A percentile compares a stretch with the other conserved stretches of the same genome.
Evolutionary conservation across 495 filamentous ascomycete genomes (phyloP).

Genomic region (Annulohypoxylon stygium): DNA sequence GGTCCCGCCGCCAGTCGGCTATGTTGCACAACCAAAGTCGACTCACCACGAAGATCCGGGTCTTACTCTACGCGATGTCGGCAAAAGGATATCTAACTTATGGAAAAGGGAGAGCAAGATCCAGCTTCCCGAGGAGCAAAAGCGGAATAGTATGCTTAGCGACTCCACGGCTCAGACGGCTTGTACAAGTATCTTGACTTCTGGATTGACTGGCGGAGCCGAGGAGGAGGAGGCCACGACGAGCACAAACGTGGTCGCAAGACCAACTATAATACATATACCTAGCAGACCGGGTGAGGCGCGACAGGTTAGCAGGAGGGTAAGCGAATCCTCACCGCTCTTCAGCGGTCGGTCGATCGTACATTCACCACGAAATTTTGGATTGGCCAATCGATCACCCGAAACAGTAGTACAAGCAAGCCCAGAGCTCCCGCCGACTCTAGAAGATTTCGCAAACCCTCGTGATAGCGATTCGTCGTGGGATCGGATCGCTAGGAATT

Average conservation of each 20-base stretch:
- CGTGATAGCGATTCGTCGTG: slow-evolving; percentile 35
- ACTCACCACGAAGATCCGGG: slow-evolving; percentile 33
- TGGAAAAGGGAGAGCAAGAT: slow-evolving; percentile 45
- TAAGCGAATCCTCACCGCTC: slow-evolving; percentile 36
- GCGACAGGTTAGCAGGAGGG: slow-evolving; percentile 45
- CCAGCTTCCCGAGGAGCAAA: slow-evolving; percentile 16
- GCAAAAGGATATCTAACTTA: slow-evolving; percentile 44
- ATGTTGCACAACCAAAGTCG: slow-evolving; percentile 28
- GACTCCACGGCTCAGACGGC: slow-evolving; percentile 43
- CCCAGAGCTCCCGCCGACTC: slow-evolving; percentile 16
- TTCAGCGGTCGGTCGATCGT: slow-evolving; percentile 42
- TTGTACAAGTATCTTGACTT: slow-evolving; percentile 49
- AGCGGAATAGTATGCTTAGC: slow-evolving; percentile 43
- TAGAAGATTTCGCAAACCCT: slow-evolving; percentile 13
- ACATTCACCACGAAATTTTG: slow-evolving; percentile 41
- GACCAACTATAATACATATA: slow-evolving; percentile 52
- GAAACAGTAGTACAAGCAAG: slow-evolving; percentile 15
- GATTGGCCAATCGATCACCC: slow-evolving; percentile 22
- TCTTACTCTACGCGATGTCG: slow-evolving; percentile 21
- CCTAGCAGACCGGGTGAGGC: slow-evolving; percentile 48
- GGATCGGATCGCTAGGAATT: slow-evolving; percentile 44
- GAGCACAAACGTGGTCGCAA: slow-evolving; percentile 46
- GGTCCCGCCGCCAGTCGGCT: slow-evolving; percentile 33
- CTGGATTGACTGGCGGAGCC: slow-evolving; percentile 43
- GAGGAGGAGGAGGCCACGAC: slow-evolving; percentile 49